phyloP scores from a whole-genome alignment of 2,329 filamentous ascomycete species.

The Botrytis hyacinthi region DNA sequence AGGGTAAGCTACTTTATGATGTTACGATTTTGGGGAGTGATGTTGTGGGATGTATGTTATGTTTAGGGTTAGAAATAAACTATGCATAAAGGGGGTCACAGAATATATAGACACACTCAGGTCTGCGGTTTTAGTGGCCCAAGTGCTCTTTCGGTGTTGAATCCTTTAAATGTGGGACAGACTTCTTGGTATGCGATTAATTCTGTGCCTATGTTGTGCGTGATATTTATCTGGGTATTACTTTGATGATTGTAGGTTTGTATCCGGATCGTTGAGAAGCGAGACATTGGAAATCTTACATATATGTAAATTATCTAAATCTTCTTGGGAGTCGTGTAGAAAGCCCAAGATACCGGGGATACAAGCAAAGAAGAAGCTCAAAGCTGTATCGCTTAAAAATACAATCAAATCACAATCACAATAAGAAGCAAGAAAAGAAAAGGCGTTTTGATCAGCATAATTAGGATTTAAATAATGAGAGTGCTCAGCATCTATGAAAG shows the following conservation, averaged over 20 bases:
- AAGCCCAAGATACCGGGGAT: background rate
- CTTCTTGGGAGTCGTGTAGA: background rate
- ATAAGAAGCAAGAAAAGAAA: background rate
- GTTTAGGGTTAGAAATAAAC: background rate
- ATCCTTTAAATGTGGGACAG: background rate
- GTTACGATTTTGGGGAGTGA: background rate
- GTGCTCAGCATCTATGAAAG: conserved; percentile 16
- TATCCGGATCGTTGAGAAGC: background rate
- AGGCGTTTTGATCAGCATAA: conserved; percentile 20
- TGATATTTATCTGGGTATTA: background rate
- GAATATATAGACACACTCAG: background rate
- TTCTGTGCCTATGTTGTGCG: background rate
- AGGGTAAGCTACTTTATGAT: background rate
- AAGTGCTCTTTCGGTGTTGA: background rate
- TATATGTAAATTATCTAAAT: background rate
- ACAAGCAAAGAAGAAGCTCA: background rate
- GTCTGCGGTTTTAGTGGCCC: background rate
- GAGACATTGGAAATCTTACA: background rate
- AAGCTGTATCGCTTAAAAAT: background rate
- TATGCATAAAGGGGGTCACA: background rate
- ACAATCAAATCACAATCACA: background rate
- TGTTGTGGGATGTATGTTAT: background rate
- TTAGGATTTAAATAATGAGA: conserved; percentile 12
- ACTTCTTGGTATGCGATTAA: background rate
- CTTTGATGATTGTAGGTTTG: background rate